A percentile compares a stretch with the other conserved stretches of the same genome.
phyloP scores from a whole-genome alignment of 768 basidiomycete species.

The Lactifluus piperatus region DNA sequence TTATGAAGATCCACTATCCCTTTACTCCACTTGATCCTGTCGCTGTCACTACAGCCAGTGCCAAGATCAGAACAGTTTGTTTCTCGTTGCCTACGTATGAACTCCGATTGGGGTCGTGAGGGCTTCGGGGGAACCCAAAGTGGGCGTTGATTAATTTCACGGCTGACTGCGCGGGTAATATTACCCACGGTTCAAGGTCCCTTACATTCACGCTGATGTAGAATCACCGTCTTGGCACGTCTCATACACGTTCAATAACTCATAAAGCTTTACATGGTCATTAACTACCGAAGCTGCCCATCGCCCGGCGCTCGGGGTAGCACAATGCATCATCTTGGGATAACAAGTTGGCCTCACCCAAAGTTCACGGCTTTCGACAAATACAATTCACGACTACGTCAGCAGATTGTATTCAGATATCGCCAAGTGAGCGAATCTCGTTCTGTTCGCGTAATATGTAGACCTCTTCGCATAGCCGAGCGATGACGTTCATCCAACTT shows the following conservation, averaged over 20 bases:
- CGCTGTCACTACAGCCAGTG: not conserved
- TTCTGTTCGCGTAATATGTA: conserved; percentile 7
- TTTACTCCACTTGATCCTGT: not conserved
- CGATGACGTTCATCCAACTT: conserved; percentile 7
- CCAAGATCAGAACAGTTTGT: not conserved
- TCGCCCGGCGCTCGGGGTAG: not conserved
- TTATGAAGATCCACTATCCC: not conserved
- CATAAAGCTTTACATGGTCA: not conserved
- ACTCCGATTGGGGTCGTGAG: not conserved
- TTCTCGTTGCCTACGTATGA: not conserved
- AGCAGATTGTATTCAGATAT: conserved; percentile 1
- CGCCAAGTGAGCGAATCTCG: not conserved
- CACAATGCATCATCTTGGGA: not conserved
- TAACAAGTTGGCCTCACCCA: not conserved
- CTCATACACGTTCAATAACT: not conserved
- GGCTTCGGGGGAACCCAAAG: not conserved
- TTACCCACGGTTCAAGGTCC: conserved; percentile 2
- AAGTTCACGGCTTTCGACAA: conserved; percentile 4
- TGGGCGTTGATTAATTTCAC: conserved; percentile 11
- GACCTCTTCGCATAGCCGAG: not conserved
- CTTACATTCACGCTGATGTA: not conserved
- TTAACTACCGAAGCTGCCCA: not conserved
- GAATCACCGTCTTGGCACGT: not conserved
- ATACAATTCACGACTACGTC: not conserved
- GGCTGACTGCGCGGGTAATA: not conserved